Conservation (phyloP, 2,329 filamentous ascomycete genomes). For the Pestalotiopsis sp. region DNA sequence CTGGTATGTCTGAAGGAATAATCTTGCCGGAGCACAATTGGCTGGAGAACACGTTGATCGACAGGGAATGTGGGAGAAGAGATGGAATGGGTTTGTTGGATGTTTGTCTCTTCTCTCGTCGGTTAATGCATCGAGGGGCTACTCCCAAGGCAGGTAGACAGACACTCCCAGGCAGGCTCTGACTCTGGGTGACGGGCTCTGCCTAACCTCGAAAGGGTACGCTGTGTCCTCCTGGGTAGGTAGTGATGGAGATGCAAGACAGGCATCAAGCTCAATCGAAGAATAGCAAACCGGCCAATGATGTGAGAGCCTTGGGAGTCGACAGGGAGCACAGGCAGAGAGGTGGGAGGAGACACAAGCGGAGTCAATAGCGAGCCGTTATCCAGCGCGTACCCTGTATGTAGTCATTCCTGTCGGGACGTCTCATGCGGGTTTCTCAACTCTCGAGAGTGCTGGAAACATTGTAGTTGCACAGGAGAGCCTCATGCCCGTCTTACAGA, state of each 20-base stretch:
- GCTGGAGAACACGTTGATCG: conserved; percentile 2
- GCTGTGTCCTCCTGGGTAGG: neutral
- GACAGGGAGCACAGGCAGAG: neutral
- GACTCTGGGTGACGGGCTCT: neutral
- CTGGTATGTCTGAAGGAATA: neutral
- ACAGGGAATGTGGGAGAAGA: neutral
- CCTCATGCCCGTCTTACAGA: neutral
- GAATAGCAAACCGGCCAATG: neutral
- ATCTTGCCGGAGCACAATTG: conserved; percentile 9
- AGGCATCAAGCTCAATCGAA: neutral
- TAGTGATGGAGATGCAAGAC: neutral
- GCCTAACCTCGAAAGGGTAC: neutral
- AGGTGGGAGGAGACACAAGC: neutral
- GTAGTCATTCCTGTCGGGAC: neutral
- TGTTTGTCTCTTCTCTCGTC: conserved; percentile 2
- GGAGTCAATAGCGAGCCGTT: neutral
- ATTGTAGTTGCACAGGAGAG: neutral
- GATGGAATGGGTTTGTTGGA: neutral
- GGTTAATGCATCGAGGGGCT: conserved; percentile 10
- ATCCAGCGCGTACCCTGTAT: neutral
- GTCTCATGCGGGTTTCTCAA: neutral
- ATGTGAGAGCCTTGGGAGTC: neutral
- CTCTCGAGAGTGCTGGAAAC: neutral
- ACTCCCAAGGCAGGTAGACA: conserved; percentile 5
- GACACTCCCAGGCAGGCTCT: neutral